Evolutionary conservation across 495 filamentous ascomycete genomes (phyloP).

Genomic region (Aspergillus biplanus): DNA sequence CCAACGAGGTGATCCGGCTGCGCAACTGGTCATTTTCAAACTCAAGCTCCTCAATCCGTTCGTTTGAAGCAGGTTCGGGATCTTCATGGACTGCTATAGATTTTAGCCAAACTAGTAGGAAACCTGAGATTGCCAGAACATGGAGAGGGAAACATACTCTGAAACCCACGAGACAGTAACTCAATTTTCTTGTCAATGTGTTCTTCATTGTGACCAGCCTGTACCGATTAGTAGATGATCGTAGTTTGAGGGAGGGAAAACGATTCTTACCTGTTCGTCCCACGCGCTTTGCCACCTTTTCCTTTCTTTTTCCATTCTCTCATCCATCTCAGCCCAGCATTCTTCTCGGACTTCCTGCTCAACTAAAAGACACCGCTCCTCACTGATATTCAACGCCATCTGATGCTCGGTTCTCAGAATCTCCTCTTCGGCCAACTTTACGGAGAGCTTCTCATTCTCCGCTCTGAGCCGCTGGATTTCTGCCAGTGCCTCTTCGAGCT

Average conservation of each 20-base stretch:
- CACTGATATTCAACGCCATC: slow-evolving; percentile 58
- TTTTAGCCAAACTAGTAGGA: slow-evolving; percentile 19
- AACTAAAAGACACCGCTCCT: slow-evolving; percentile 69
- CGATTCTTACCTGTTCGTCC: slow-evolving; percentile 66
- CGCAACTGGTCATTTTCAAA: slow-evolving; percentile 53
- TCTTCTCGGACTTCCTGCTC: slow-evolving; percentile 92
- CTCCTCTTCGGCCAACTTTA: slow-evolving; percentile 65
- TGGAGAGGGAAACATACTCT: slow-evolving; percentile 41
- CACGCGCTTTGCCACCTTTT: slow-evolving; percentile 74
- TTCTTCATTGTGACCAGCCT: slow-evolving; percentile 67
- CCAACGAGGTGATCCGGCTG: slow-evolving; percentile 46
- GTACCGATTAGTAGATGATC: slow-evolving; percentile 24
- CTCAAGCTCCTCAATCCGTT: slow-evolving; percentile 47
- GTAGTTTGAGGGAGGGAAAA: too few relatives aligned
- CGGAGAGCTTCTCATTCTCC: slow-evolving; percentile 67
- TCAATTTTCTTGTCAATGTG: slow-evolving; percentile 92
- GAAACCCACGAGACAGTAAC: slow-evolving; percentile 72
- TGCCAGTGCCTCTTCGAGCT: slow-evolving; percentile 73
- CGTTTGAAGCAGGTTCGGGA: slow-evolving; percentile 35
- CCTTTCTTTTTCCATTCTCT: slow-evolving; percentile 70
- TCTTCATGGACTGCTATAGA: slow-evolving; percentile 52
- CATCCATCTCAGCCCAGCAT: slow-evolving; percentile 84
- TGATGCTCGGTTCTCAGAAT: slow-evolving; percentile 57
- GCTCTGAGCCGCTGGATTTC: slow-evolving; percentile 76
- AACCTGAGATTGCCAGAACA: background rate